A percentile compares a stretch with the other conserved stretches of the same genome.
Conservation (phyloP, 2,329 filamentous ascomycete species). For the Dendrostoma leiphaemia region DNA sequence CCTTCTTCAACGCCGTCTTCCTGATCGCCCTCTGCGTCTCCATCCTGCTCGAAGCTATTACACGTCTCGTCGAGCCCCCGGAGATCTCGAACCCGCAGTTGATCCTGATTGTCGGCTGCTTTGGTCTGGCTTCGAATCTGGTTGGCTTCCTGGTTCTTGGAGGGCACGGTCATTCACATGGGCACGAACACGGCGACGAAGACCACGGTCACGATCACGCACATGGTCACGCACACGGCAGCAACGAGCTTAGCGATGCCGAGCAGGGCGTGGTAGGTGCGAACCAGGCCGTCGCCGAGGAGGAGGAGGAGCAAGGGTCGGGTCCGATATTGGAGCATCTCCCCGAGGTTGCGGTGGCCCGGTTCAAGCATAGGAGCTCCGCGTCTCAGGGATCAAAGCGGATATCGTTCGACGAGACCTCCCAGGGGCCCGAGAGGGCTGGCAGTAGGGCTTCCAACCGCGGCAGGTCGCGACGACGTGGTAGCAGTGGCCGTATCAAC, state of each 20-base stretch:
- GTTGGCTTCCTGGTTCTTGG: constrained; percentile 88
- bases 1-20: constrained; percentile 96
- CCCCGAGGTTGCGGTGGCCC: constrained; percentile 59
- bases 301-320: constrained; percentile 52
- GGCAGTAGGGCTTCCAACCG: constrained; percentile 26
- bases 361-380: constrained; percentile 32
- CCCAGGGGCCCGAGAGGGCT: constrained; percentile 29
- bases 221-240: constrained; percentile 30
- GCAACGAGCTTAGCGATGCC: constrained; percentile 37
- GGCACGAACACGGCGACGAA: constrained; percentile 52
- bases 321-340: constrained; percentile 61
- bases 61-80: constrained; percentile 87
- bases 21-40: constrained; percentile 93
- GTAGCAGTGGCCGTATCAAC: constrained; percentile 52
- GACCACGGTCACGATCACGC: constrained; percentile 47
- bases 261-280: constrained; percentile 52
- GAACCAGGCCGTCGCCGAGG: no score
- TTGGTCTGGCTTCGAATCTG: constrained; percentile 85
- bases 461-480: constrained; percentile 44
- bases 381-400: constrained; percentile 21
- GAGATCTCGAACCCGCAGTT: constrained; percentile 81
- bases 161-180: constrained; percentile 85
- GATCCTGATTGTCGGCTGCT: constrained; percentile 83
- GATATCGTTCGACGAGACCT: constrained; percentile 19
- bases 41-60: constrained; percentile 92